phyloP scores from a whole-genome alignment of 495 filamentous ascomycete genomes.

The Letharia lupina region DNA sequence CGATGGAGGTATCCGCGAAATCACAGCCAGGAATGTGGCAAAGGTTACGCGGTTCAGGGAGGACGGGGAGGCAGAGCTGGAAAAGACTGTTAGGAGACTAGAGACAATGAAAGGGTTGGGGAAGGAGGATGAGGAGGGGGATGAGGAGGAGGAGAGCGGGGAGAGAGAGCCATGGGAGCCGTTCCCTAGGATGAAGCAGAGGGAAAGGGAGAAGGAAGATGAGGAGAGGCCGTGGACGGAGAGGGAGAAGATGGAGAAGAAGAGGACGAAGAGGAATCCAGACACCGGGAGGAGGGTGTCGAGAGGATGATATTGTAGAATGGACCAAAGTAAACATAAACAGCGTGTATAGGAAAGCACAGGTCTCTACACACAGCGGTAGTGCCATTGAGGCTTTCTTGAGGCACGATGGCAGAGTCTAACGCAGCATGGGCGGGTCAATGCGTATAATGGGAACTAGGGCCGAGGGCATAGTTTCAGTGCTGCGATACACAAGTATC shows the following conservation, averaged over 20 bases:
- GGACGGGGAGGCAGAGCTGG: slow-evolving; percentile 57
- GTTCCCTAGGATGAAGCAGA: slow-evolving; percentile 4
- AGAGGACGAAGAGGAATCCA: slow-evolving; percentile 3
- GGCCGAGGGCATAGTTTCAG: not conserved
- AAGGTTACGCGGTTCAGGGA: slow-evolving; percentile 79
- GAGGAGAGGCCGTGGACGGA: slow-evolving; percentile 1
- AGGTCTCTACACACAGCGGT: not conserved
- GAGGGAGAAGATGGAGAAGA: slow-evolving; percentile 10
- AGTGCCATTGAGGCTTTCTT: not conserved
- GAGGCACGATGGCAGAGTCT: not conserved
- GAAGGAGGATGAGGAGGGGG: slow-evolving; percentile 12
- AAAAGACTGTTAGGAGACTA: slow-evolving; percentile 60
- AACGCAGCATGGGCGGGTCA: not conserved
- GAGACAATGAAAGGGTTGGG: slow-evolving; percentile 26
- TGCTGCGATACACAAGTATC: not conserved
- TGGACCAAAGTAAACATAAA: not conserved
- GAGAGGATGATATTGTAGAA: not conserved
- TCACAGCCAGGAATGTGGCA: slow-evolving; percentile 66
- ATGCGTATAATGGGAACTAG: not conserved
- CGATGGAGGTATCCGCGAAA: slow-evolving; percentile 46
- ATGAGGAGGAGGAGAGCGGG: not conserved
- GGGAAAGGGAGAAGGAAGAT: not conserved
- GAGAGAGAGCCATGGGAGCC: slow-evolving; percentile 4
- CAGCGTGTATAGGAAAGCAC: not conserved
- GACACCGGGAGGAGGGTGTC: not conserved